phyloP scores from a whole-genome alignment of 441 rosid genomes.

The Gossypium aridum region DNA sequence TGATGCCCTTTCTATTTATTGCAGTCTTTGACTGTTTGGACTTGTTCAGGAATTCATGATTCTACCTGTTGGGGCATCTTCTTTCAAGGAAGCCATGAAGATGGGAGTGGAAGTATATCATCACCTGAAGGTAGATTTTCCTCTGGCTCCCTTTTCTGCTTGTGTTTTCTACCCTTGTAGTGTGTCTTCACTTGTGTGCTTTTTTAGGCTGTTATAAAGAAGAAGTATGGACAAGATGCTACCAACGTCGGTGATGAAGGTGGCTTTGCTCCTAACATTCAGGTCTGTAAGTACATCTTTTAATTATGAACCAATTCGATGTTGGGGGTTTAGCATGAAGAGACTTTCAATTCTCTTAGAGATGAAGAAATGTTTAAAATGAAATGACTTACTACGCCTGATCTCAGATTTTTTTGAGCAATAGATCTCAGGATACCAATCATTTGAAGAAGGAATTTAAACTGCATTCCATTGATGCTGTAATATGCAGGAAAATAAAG shows the following conservation, averaged over 20 bases:
- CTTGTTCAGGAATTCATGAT: constrained; percentile 33
- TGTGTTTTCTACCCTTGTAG: not conserved
- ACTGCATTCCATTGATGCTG: not conserved
- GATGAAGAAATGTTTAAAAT: not conserved
- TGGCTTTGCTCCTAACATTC: constrained; percentile 49
- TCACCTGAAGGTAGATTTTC: constrained; percentile 30
- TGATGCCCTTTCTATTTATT: not conserved
- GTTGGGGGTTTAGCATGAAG: not conserved
- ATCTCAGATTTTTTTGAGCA: not conserved
- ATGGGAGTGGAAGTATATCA: constrained; percentile 39
- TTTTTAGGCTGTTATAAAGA: constrained; percentile 40
- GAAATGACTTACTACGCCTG: not conserved
- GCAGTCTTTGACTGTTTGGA: not conserved
- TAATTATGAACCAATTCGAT: not conserved
- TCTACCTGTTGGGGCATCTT: constrained; percentile 41
- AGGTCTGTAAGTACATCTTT: constrained; percentile 18
- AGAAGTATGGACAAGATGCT: constrained; percentile 51
- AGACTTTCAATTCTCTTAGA: not conserved
- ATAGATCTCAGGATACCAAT: not conserved
- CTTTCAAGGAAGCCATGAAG: constrained; percentile 45
- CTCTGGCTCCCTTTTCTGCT: not conserved
- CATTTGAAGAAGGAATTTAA: not conserved
- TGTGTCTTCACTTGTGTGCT: constrained; percentile 2
- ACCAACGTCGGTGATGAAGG: constrained; percentile 50
- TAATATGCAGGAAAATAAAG: constrained; percentile 36